Conservation (phyloP, 208 protist genomes). For the Angomonas ambiguus region DNA sequence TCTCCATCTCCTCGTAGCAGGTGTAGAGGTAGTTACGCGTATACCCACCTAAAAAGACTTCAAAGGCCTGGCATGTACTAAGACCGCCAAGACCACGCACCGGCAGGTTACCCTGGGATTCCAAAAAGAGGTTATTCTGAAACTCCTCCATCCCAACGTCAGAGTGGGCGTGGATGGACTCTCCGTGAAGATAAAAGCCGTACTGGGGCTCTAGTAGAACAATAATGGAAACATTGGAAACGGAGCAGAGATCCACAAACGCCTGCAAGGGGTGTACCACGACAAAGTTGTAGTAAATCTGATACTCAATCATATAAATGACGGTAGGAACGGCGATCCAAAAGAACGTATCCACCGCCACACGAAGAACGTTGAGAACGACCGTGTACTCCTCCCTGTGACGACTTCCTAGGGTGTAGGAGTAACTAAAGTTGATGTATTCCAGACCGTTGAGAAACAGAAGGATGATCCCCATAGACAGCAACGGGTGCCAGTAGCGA, state of each 20-base stretch:
- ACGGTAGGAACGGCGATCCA: constrained; percentile 59
- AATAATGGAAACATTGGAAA: constrained; percentile 89
- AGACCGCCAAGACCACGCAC: constrained; percentile 74
- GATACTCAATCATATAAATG: constrained; percentile 68
- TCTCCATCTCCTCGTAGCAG: constrained; percentile 59
- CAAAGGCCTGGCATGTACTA: constrained; percentile 78
- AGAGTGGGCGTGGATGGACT: constrained; percentile 81
- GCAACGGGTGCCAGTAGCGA: constrained; percentile 66
- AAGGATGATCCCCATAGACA: constrained; percentile 66
- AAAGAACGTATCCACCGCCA: constrained; percentile 75
- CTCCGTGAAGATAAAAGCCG: constrained; percentile 91
- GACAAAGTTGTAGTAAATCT: constrained; percentile 83
- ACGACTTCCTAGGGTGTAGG: constrained; percentile 30
- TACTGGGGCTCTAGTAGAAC: constrained; percentile 75
- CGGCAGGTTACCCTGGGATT: constrained; percentile 79
- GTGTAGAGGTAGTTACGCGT: constrained; percentile 80
- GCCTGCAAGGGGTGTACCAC: constrained; percentile 75
- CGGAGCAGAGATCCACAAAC: constrained; percentile 89
- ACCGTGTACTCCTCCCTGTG: constrained; percentile 20
- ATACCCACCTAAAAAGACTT: constrained; percentile 71
- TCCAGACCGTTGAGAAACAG: constrained; percentile 59
- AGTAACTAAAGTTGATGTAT: constrained; percentile 45
- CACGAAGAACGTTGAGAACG: constrained; percentile 48
- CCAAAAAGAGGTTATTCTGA: constrained; percentile 71
- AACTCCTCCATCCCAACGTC: constrained; percentile 90